A percentile compares a stretch with the other conserved stretches of the same genome.
phyloP scores from a whole-genome alignment of 2,329 filamentous ascomycete genomes.

The Colletotrichum costaricense region DNA sequence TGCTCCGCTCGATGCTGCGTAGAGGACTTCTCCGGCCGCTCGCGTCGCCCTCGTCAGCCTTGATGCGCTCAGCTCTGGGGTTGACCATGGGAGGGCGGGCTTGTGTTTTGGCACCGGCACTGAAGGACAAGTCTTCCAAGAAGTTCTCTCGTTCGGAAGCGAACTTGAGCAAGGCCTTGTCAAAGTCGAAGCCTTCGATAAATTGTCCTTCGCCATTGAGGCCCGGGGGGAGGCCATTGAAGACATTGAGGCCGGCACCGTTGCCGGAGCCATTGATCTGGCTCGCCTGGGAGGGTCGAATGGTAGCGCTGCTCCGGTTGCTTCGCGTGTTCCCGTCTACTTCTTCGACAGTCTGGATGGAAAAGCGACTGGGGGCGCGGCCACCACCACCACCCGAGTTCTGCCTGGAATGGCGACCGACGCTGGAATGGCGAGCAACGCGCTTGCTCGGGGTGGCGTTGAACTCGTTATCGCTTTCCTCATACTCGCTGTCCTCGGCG shows the following conservation, averaged over 20 bases:
- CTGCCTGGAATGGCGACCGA: constrained; percentile 69
- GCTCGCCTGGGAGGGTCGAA: constrained; percentile 56
- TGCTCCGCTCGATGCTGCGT: constrained; percentile 69
- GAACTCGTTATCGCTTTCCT: constrained; percentile 50
- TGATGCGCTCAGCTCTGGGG: constrained; percentile 84
- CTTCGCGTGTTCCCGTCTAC: constrained; percentile 68
- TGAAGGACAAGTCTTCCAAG: constrained; percentile 90
- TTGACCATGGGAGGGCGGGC: constrained; percentile 78
- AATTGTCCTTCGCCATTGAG: constrained; percentile 29
- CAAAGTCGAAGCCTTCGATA: constrained; percentile 81
- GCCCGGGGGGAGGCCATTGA: constrained; percentile 44
- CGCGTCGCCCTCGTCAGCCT: constrained; percentile 73
- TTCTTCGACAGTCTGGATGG: constrained; percentile 68
- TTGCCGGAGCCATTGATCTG: constrained; percentile 34
- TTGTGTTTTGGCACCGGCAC: constrained; percentile 82
- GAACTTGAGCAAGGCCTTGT: constrained; percentile 92
- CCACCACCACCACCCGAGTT: constrained; percentile 60
- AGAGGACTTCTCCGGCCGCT: constrained; percentile 67
- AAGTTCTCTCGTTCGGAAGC: constrained; percentile 95
- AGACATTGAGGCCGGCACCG: constrained; percentile 38
- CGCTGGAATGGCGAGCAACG: constrained; percentile 61
- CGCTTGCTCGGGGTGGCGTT: constrained; percentile 45
- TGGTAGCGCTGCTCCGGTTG: constrained; percentile 75
- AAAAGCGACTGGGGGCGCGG: constrained; percentile 66
- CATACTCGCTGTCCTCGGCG: constrained; percentile 70